A percentile compares a stretch with the other conserved stretches of the same genome.
phyloP scores from a whole-genome alignment of 768 basidiomycete species.

The Rhizopogon roseolus region DNA sequence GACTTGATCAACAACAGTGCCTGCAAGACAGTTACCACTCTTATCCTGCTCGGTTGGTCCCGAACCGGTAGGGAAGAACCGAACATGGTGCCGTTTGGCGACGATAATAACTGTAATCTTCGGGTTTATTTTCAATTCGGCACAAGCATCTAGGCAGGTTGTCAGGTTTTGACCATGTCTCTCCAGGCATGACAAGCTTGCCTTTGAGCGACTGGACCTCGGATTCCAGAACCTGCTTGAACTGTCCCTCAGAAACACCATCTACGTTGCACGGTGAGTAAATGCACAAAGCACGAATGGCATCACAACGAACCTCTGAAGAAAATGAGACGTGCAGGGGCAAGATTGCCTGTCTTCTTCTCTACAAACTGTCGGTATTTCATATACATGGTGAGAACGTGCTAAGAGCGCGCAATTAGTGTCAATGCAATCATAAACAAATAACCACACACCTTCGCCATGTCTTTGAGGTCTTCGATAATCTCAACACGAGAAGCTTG shows the following conservation, averaged over 20 bases:
- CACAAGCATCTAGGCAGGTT: conserved; percentile 52
- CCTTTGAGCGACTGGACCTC: conserved; percentile 61
- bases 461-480: conserved; percentile 63
- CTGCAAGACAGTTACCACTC: conserved; percentile 72
- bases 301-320: conserved; percentile 51
- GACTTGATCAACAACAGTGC: conserved; percentile 71
- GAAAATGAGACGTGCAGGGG: conserved; percentile 72
- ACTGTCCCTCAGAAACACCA: conserved; percentile 56
- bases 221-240: conserved; percentile 43
- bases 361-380: conserved; percentile 52
- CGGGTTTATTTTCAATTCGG: conserved; percentile 48
- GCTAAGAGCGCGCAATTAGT: conserved; percentile 29
- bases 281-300: background rate
- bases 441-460: conserved; percentile 46
- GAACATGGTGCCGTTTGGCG: conserved; percentile 51
- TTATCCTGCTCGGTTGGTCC: conserved; percentile 45
- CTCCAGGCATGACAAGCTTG: conserved; percentile 20
- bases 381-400: conserved; percentile 54
- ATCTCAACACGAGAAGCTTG: conserved; percentile 72
- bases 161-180: conserved; percentile 2
- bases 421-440: background rate
- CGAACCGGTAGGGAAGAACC: conserved; percentile 44
- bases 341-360: conserved; percentile 34
- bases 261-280: conserved; percentile 25
- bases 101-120: conserved; percentile 77